Conservation (phyloP, 2,329 filamentous ascomycete species). For the Fusarium nelsonii region DNA sequence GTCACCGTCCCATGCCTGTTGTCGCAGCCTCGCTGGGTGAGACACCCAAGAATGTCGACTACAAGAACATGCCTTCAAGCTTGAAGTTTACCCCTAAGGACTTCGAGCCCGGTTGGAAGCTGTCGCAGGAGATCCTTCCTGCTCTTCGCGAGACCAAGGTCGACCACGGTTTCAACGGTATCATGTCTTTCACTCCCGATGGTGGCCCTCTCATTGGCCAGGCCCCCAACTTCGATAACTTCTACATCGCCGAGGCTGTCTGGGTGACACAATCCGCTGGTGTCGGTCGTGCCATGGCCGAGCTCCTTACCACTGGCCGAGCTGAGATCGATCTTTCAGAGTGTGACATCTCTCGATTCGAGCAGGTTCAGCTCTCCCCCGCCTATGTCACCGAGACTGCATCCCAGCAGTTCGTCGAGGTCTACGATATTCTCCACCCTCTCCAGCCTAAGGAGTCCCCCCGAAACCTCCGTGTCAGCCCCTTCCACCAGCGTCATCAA, state of each 20-base stretch:
- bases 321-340: constrained; percentile 69
- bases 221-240: constrained; percentile 69
- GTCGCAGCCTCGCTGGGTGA: constrained; percentile 65
- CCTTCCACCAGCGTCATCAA: constrained; percentile 66
- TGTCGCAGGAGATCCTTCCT: constrained; percentile 67
- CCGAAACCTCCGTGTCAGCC: constrained; percentile 69
- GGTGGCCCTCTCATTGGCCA: constrained; percentile 71
- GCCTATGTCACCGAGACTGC: constrained; percentile 70
- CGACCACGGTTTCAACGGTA: constrained; percentile 72
- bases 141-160: constrained; percentile 63
- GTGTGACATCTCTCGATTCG: constrained; percentile 71
- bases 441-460: constrained; percentile 69
- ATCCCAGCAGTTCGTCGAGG: constrained; percentile 71
- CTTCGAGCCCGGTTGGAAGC: constrained; percentile 71
- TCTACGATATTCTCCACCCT: constrained; percentile 74
- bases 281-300: constrained; percentile 70
- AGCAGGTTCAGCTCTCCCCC: constrained; percentile 68
- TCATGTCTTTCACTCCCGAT: constrained; percentile 75
- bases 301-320: constrained; percentile 67
- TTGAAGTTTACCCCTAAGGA: constrained; percentile 70
- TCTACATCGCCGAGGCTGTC: constrained; percentile 74
- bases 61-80: constrained; percentile 73
- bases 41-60: constrained; percentile 66
- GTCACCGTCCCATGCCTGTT: constrained; percentile 71
- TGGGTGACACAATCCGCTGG: constrained; percentile 76